Evolutionary conservation across 2,329 filamentous ascomycete genomes (phyloP), one percentile per base, ranked within the genome.

Genomic region (Colletotrichum higginsianum): DNA sequence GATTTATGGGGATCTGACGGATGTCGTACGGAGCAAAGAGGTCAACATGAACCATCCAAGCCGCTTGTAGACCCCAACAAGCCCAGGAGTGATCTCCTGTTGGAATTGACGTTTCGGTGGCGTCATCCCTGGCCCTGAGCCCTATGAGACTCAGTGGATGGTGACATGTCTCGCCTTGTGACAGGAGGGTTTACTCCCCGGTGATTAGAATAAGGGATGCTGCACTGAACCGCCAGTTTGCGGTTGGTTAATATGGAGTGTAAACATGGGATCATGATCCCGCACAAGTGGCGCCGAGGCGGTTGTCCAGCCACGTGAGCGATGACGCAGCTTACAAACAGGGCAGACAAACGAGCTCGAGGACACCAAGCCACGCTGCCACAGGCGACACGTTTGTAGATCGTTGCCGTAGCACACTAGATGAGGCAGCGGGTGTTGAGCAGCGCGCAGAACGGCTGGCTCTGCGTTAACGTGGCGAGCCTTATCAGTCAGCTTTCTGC

Each of bases 241-340:
- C 56, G 16, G 40, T 38, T 53, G 23, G n/a, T 30, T 15, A 26
- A 26, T 15, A 8, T 23, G 42, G 4, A 40, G n/a, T 4, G 40
- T 11, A 40, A 52, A 16, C 40, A 66, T 13, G 47, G 3, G 55
- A 35, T 23, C n/a, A 30, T 40, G 67, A 70, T 70, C 62, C 1
- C 21, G 42, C 40, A n/a, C 66, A 23, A n/a, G n/a, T 11, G 23
- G 21, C 38, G 47, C 16, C 21, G 40, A 6, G 21, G 52, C 46
- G 21, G 44, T 16, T 21, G 30, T 46, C 50, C 52, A 50, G 66
- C 58, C 30, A 49, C 44, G 42, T 8, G 18, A 53, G 60, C n/a
- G 42, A 64, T 68, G 58, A 68, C 66, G 66, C 40, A 61, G 61
- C 66, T 47, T 38, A 35, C 30, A 56, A 47, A 49, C 26, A 26